These are phyloP conservation scores for Lithocarpus polystachyus DNA, from an alignment of 306 rosid species.

Conservation along the genomic window DNA sequence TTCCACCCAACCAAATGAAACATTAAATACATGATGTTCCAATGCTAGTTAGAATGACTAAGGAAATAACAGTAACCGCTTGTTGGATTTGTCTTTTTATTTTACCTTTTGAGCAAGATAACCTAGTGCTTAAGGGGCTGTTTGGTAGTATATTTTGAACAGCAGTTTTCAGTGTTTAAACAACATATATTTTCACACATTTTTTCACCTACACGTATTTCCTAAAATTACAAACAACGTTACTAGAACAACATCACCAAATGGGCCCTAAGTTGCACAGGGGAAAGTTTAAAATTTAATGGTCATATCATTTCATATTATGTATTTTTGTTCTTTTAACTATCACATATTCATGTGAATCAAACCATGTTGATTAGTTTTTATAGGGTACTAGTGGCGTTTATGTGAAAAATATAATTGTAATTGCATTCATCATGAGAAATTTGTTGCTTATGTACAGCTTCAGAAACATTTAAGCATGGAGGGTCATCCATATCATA, in stretches of 20 bases:
- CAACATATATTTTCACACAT: too few relatives aligned
- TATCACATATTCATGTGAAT: background rate
- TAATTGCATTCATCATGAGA: slow-evolving; percentile 18
- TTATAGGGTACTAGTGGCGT: background rate
- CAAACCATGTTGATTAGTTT: background rate
- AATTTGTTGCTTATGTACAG: slow-evolving; percentile 49
- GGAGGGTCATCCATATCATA: slow-evolving; percentile 79
- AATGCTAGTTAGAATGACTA: background rate
- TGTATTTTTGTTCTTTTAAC: background rate
- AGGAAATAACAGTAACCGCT: background rate
- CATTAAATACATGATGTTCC: background rate
- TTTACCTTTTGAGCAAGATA: background rate
- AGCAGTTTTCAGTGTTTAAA: too few relatives aligned
- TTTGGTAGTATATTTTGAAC: too few relatives aligned
- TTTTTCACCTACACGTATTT: too few relatives aligned
- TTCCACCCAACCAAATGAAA: too few relatives aligned
- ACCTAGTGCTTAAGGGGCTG: background rate
- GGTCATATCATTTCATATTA: background rate
- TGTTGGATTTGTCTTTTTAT: background rate
- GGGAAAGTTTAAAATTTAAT: background rate
- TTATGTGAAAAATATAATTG: slow-evolving; percentile 13
- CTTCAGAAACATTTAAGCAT: slow-evolving; percentile 83
- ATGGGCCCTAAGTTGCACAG: too few relatives aligned
- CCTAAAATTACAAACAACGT: too few relatives aligned
- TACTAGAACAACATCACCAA: too few relatives aligned